phyloP scores from a whole-genome alignment of 768 basidiomycete genomes.

The Agrocybe pediades region DNA sequence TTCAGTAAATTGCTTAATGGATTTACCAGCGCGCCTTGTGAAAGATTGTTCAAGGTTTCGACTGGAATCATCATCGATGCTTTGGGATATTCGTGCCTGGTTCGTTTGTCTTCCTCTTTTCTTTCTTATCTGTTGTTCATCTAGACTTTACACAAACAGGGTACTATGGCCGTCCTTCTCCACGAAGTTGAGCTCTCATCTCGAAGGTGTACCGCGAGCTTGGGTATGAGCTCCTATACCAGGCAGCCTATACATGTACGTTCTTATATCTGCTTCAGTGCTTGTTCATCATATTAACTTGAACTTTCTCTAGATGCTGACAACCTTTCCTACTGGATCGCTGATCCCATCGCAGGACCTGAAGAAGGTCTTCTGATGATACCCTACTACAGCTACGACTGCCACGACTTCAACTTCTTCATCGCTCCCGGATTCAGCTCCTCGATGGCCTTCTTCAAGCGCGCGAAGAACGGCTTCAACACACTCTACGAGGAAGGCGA shows the following conservation, averaged over 20 bases:
- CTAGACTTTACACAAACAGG: conserved; percentile 28
- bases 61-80: conserved; percentile 72
- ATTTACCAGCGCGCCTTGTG: conserved; percentile 54
- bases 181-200: conserved; percentile 15
- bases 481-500: conserved; percentile 18
- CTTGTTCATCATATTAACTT: neutral
- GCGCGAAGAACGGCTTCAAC: conserved; percentile 17
- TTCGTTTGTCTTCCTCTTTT: conserved; percentile 16
- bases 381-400: conserved; percentile 38
- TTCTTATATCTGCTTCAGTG: neutral
- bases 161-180: conserved; percentile 19
- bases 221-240: conserved; percentile 16
- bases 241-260: conserved; percentile 34
- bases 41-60: conserved; percentile 66
- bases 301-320: conserved; percentile 10
- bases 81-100: conserved; percentile 79
- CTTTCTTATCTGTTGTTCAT: neutral
- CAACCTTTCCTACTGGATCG: conserved; percentile 18
- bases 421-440: conserved; percentile 17
- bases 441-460: conserved; percentile 18
- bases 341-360: conserved; percentile 14
- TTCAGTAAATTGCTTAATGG: conserved; percentile 73
- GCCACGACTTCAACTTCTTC: conserved; percentile 20
- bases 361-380: conserved; percentile 14
- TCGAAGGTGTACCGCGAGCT: conserved; percentile 18